Percentiles rank a stretch among this genome's conserved stretches.
phyloP scores from a whole-genome alignment of 768 basidiomycete genomes.

The Boletus rubropictus region DNA sequence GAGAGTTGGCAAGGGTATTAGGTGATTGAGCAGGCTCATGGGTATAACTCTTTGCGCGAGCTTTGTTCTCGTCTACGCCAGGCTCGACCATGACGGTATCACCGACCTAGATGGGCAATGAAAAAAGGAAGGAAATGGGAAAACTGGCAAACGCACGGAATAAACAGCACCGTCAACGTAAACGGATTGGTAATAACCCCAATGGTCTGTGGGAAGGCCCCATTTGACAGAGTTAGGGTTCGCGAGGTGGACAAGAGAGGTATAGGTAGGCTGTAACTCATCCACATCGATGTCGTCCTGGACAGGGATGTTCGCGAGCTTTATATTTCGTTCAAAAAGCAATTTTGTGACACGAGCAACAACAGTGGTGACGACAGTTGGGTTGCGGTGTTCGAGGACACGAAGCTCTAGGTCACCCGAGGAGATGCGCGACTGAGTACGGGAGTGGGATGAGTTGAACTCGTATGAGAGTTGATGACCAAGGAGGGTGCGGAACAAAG shows the following conservation, averaged over 20 bases:
- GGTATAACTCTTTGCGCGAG: conserved; percentile 37
- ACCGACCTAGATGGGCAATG: conserved; percentile 41
- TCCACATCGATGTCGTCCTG: conserved; percentile 27
- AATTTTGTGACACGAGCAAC: conserved; percentile 42
- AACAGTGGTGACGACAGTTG: conserved; percentile 41
- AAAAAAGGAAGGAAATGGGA: neutral
- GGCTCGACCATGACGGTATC: conserved; percentile 60
- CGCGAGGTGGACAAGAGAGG: conserved; percentile 22
- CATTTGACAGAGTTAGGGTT: conserved; percentile 35
- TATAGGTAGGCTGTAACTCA: conserved; percentile 5
- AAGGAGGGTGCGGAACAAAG: conserved; percentile 35
- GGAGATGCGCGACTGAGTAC: conserved; percentile 9
- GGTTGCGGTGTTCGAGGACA: conserved; percentile 34
- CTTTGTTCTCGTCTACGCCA: conserved; percentile 43
- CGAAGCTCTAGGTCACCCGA: conserved; percentile 22
- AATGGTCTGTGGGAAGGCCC: conserved; percentile 21
- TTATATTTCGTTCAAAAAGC: conserved; percentile 43
- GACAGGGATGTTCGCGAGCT: conserved; percentile 30
- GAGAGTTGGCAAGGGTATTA: conserved; percentile 51
- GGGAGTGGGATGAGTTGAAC: conserved; percentile 16
- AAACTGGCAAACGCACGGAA: conserved; percentile 33
- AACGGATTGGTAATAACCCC: conserved; percentile 40
- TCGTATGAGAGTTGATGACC: conserved; percentile 23
- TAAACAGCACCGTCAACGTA: conserved; percentile 55
- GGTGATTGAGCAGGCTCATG: conserved; percentile 39